Base-by-base conservation (phyloP, 2,329 filamentous ascomycete species). In the Pleurostoma richardsiae region DNA sequence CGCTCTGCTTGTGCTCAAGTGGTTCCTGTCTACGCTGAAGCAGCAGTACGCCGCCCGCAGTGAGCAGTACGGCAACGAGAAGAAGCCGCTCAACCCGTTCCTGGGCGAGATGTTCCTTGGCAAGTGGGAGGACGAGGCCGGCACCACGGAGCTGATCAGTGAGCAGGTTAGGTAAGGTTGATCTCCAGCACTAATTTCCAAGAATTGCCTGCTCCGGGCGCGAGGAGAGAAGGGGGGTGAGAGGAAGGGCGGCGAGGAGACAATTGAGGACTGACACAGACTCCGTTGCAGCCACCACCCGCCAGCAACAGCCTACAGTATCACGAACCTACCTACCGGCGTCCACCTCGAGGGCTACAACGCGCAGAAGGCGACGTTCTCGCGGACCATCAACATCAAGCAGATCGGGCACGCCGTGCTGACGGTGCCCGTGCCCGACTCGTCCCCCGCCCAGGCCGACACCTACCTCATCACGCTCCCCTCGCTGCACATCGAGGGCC, bases 81-180 rank as follows among this genome's bases (percentile, higher is more conserved):
- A 97, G 82, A 99, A 97, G 75, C 92, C 92, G 3, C 72, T 99
- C 49, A 97, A 99, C 63, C 94, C 94, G 0, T 97, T 99, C 70
- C 71, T 99, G 33, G 92, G 92, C 47, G 92, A 99, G 72, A 79
- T 97, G 31, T 97, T 96, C 70, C 69, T 97, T 29, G 94, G 92
- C 28, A 86, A 84, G 59, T 99, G 94, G 94, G 81, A 86, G 49
- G 88, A 95, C 61, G 77, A 82, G 41, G 81, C 82, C 45, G 92
- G 92, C 48, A 86, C 83, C 42, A 97, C 94, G 29, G 82, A 86
- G 57, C 78, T 99, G 54, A 79, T 96, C 58, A 95, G 90, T 61
- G 92, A 97, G 72, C 92, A 97, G 77, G 94, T 97, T 63, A 88
- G 85, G 80, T 82, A 65, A 45, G 60, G 45, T 8, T 38, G 19